Conservation (phyloP, 2,329 filamentous ascomycete genomes). For the Colletotrichum liriopes region DNA sequence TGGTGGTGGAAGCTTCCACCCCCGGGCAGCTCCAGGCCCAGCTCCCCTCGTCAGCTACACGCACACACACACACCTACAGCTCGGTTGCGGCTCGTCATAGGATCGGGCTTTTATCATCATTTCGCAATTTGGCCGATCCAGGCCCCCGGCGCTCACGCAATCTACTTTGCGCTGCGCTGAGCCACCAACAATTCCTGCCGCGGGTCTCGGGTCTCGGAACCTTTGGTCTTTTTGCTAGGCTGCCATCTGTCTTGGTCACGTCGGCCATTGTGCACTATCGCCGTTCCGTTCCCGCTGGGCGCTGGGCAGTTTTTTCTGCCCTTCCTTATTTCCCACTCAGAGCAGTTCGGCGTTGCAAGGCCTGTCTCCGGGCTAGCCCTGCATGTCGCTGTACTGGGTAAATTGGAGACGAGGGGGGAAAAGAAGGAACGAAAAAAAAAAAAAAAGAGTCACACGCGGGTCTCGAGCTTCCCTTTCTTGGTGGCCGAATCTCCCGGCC, state of each 20-base stretch:
- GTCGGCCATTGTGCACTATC: background rate
- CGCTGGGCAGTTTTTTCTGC: background rate
- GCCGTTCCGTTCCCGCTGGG: background rate
- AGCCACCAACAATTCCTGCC: constrained; percentile 9
- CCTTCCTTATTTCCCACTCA: background rate
- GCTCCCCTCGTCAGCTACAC: constrained; percentile 17
- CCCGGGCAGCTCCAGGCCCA: constrained; percentile 16
- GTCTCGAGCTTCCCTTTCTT: constrained; percentile 21
- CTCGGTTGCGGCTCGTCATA: constrained; percentile 38
- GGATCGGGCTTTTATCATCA: constrained; percentile 34
- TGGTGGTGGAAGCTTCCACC: constrained; percentile 32
- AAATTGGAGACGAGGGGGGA: constrained; percentile 12
- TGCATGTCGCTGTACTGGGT: constrained; percentile 29
- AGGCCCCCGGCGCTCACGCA: constrained; percentile 22
- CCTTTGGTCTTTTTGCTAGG: background rate
- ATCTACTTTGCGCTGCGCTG: constrained; percentile 30
- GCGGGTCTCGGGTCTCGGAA: background rate
- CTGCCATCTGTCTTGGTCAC: background rate
- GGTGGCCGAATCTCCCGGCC: constrained; percentile 35
- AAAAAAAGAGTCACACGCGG: constrained; percentile 24
- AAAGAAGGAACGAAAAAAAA: background rate
- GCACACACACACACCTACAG: background rate
- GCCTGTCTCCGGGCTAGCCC: constrained; percentile 11
- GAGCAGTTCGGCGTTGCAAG: constrained; percentile 8
- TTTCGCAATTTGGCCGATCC: constrained; percentile 18